Base-by-base conservation (phyloP, 345 rosid genomes). In the Abelmoschus esculentus region DNA sequence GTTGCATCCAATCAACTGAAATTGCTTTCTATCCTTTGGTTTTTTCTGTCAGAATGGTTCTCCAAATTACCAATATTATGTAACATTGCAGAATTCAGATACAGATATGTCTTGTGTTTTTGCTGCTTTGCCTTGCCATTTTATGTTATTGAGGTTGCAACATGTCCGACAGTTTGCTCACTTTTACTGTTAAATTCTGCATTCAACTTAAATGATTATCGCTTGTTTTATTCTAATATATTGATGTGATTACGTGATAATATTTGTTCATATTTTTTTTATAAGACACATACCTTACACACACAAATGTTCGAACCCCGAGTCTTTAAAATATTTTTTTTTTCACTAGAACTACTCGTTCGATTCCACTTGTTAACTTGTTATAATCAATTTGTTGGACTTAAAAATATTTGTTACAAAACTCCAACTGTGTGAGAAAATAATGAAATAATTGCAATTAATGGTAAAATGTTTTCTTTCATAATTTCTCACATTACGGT, bases 1-100 rank as follows among this genome's bases (percentile, higher is more conserved):
- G 75, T 70, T 74, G 63, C 69, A 69, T 76, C 82, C 75, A 71
- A 32, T 18, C 7, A 19, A 38, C 32, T 28, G 5, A 62, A 71
- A 38, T 31, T 26, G 11, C 22, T n/a, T 42, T 42, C 46, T 42
- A 1, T 42, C 13, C 10, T 17, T 10, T 17, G n/a, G 2, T 49
- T 42, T 19, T 49, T 15, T 49, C 11, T 42, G 46, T 22, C 10
- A 40, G 19, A 49, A 22, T 66, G n/a, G 15, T 66, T 15, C 11
- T 34, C 8, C 10, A 14, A 29, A 19, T 17, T 17, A 34, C 61
- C 31, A 63, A 69, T 70, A 40, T 40, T 61, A 34, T 32, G 36
- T 32, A 32, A 4, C 36, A 4, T 4, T 4, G 5, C 36, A 32
- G 36, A 32, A 62, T 49, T 34, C 36, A 4, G 6, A 36, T 47